Percentiles rank a stretch among this genome's conserved stretches.
Evolutionary conservation across 208 protist genomes (phyloP).

Genomic region (Acanthamoeba comandoni): DNA sequence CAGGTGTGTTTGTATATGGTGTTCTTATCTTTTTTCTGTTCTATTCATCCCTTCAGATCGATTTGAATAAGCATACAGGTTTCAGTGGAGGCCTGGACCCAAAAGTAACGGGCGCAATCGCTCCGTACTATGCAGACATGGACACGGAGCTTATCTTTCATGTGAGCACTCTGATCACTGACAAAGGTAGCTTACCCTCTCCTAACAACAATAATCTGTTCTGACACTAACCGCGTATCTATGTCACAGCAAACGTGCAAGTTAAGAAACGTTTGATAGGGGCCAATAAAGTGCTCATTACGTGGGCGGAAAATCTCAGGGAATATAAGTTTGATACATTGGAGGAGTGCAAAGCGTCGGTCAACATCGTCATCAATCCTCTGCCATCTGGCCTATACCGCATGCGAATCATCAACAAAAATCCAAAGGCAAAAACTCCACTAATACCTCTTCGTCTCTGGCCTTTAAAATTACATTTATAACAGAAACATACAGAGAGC

Average conservation of each 20-base stretch:
- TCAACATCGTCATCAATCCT: slow-evolving; percentile 69
- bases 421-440: too few relatives aligned
- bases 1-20: background rate
- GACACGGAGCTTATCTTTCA: slow-evolving; percentile 68
- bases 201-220: too few relatives aligned
- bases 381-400: slow-evolving; percentile 53
- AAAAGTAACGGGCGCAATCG: slow-evolving; percentile 37
- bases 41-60: background rate
- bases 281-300: slow-evolving; percentile 37
- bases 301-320: slow-evolving; percentile 47
- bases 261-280: slow-evolving; percentile 34
- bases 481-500: too few relatives aligned
- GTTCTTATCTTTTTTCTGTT: background rate
- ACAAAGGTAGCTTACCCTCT: slow-evolving; percentile 24
- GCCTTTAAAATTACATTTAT: too few relatives aligned
- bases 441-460: too few relatives aligned
- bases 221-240: too few relatives aligned
- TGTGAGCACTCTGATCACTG: slow-evolving; percentile 34
- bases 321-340: slow-evolving; percentile 35
- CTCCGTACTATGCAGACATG: slow-evolving; percentile 64
- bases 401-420: slow-evolving; percentile 61
- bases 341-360: slow-evolving; percentile 62
- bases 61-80: slow-evolving; percentile 69
- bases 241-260: too few relatives aligned
- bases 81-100: slow-evolving; percentile 59